A percentile compares a stretch with the other conserved stretches of the same genome.
Conservation (phyloP, 495 filamentous ascomycete species). For the Lasiosphaeria miniovina region DNA sequence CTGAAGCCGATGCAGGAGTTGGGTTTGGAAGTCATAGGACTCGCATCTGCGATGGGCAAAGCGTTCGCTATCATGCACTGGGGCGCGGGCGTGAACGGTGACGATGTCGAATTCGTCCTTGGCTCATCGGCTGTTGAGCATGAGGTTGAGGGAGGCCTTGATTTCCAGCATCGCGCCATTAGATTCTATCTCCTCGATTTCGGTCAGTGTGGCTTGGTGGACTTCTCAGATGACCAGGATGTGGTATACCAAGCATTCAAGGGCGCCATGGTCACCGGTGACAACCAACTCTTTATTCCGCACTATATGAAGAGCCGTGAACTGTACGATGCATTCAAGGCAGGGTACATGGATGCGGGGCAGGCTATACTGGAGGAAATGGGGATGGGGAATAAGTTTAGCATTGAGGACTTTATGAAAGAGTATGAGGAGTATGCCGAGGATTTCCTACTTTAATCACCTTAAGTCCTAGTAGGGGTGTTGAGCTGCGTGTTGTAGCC, state of each 20-base stretch:
- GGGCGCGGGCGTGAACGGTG: constrained; percentile 28
- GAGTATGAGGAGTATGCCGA: constrained; percentile 25
- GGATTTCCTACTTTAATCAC: no score
- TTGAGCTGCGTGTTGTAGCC: no score
- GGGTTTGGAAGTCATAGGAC: constrained; percentile 12
- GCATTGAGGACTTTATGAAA: constrained; percentile 15
- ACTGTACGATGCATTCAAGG: constrained; percentile 13
- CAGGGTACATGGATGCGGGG: constrained; percentile 12
- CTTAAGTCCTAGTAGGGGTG: no score
- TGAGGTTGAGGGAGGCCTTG: constrained; percentile 5
- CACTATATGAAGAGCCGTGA: constrained; percentile 12
- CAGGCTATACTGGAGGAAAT: constrained; percentile 11
- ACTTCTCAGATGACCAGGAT: constrained; percentile 15
- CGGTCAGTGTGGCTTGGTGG: constrained; percentile 18
- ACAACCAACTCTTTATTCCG: constrained; percentile 24
- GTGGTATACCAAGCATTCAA: constrained; percentile 23
- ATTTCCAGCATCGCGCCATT: constrained; percentile 12
- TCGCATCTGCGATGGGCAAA: constrained; percentile 28
- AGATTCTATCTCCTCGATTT: constrained; percentile 21
- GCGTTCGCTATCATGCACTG: constrained; percentile 31
- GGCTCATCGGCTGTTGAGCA: constrained; percentile 18
- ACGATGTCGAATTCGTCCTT: constrained; percentile 32
- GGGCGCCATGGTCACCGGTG: constrained; percentile 18
- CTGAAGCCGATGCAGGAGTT: constrained; percentile 18
- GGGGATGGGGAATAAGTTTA: constrained; percentile 14